Conservation (phyloP, 2,329 filamentous ascomycete genomes). For the Sporothrix dimorphospora region DNA sequence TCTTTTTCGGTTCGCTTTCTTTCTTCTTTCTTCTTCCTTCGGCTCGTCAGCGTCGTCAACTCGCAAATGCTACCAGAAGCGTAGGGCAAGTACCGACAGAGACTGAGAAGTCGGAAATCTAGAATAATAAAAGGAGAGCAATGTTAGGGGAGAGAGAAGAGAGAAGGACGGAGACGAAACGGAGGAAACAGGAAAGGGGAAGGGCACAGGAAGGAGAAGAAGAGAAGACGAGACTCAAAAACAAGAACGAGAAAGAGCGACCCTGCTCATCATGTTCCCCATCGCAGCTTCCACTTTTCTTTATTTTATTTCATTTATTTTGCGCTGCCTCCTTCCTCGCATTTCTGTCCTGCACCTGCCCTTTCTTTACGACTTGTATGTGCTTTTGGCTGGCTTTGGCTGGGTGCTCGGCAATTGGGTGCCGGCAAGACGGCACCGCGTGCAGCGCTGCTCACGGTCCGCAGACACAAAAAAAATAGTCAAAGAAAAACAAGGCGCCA, state of each 20-base stretch:
- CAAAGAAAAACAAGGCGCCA: not conserved
- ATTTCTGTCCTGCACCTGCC: not conserved
- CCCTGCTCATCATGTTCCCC: not conserved
- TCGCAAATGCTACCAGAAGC: not conserved
- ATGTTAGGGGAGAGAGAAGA: not conserved
- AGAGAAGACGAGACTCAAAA: not conserved
- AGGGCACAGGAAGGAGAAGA: not conserved
- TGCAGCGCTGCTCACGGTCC: not conserved
- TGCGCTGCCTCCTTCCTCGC: not conserved
- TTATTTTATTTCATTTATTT: not conserved
- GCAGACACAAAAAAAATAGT: not conserved
- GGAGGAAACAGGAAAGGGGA: not conserved
- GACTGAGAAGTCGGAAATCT: too few relatives aligned
- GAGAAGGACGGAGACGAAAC: not conserved
- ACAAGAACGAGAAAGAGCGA: not conserved
- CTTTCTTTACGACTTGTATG: not conserved
- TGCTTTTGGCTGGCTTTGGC: not conserved
- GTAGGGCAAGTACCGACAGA: not conserved
- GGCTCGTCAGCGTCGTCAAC: not conserved
- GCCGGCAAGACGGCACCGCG: slow-evolving; percentile 12
- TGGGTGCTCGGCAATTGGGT: slow-evolving; percentile 21
- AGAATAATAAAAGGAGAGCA: too few relatives aligned
- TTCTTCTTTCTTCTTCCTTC: not conserved
- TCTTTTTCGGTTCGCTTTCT: not conserved
- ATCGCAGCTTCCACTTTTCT: slow-evolving; percentile 6